phyloP scores from a whole-genome alignment of 306 rosid genomes.

The Dryas octopetala region DNA sequence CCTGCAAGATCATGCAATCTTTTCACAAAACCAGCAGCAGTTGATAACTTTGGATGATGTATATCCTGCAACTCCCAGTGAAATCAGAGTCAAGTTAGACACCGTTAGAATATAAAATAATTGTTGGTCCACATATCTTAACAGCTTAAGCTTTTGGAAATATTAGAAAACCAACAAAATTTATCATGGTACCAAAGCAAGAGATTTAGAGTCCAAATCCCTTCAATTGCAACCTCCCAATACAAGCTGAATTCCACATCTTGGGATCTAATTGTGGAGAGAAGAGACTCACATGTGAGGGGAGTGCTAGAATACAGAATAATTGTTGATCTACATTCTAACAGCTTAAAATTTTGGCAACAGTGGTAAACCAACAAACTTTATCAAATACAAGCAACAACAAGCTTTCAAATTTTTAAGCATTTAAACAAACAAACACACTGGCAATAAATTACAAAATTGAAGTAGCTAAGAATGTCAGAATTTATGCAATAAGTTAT shows the following conservation, averaged over 20 bases:
- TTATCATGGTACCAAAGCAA: background rate
- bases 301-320: background rate
- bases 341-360: background rate
- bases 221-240: background rate
- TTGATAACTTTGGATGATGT: constrained; percentile 48
- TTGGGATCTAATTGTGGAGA: background rate
- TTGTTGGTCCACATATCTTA: background rate
- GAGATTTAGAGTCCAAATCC: background rate
- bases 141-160: background rate
- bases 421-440: background rate
- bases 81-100: constrained; percentile 7
- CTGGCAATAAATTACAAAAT: background rate
- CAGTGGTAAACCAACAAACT: background rate
- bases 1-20: constrained; percentile 79
- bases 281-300: background rate
- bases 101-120: background rate
- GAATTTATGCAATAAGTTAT: background rate
- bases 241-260: background rate
- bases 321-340: background rate
- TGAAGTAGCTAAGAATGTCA: background rate
- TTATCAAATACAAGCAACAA: background rate
- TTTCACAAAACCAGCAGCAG: constrained; percentile 73
- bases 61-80: constrained; percentile 30
- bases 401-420: background rate
- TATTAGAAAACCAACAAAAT: background rate